These are phyloP conservation scores for Parietichytrium sp. DNA, from an alignment of 108 stramenopile species.

Conservation along the genomic window DNA sequence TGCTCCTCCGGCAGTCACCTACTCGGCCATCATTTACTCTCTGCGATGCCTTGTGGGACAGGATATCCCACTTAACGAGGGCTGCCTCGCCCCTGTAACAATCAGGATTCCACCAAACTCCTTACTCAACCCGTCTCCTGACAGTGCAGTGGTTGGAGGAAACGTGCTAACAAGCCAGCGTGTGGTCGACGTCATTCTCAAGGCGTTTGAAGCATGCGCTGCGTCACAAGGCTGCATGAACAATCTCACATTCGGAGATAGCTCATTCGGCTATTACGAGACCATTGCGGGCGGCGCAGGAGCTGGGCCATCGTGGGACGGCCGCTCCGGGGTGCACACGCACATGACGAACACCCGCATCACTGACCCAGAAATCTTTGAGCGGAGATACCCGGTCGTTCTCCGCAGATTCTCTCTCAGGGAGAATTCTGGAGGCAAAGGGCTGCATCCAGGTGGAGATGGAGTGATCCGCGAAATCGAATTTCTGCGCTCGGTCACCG, in stretches of 20 bases:
- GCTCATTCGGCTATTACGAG: slow-evolving; percentile 94
- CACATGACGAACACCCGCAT: slow-evolving; percentile 99
- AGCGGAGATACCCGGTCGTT: slow-evolving; percentile 88
- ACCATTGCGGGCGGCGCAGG: slow-evolving; percentile 98
- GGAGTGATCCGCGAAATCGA: slow-evolving; percentile 91
- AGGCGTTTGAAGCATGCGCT: slow-evolving; percentile 91
- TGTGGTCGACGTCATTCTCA: slow-evolving; percentile 93
- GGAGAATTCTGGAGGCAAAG: slow-evolving; percentile 84
- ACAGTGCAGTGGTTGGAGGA: slow-evolving; percentile 95
- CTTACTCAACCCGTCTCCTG: slow-evolving; percentile 83
- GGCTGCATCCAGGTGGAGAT: slow-evolving; percentile 83
- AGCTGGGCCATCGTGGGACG: slow-evolving; percentile 93
- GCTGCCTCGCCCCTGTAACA: slow-evolving; percentile 86
- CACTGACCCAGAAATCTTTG: slow-evolving; percentile 96
- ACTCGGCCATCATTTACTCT: slow-evolving; percentile 94
- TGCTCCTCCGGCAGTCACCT: slow-evolving; percentile 97
- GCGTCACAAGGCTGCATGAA: slow-evolving; percentile 99
- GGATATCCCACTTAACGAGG: slow-evolving; percentile 97
- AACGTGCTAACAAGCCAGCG: slow-evolving; percentile 97
- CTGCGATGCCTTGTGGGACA: slow-evolving; percentile 84
- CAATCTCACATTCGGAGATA: slow-evolving; percentile 96
- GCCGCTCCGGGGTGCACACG: slow-evolving; percentile 91
- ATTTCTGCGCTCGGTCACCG: slow-evolving; percentile 81
- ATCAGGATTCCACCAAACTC: slow-evolving; percentile 81
- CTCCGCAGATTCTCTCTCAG: slow-evolving; percentile 83